Evolutionary conservation across 2,329 filamentous ascomycete species (phyloP), one percentile per base, ranked within the genome.

Genomic region (Alternaria novae-zelandiae): DNA sequence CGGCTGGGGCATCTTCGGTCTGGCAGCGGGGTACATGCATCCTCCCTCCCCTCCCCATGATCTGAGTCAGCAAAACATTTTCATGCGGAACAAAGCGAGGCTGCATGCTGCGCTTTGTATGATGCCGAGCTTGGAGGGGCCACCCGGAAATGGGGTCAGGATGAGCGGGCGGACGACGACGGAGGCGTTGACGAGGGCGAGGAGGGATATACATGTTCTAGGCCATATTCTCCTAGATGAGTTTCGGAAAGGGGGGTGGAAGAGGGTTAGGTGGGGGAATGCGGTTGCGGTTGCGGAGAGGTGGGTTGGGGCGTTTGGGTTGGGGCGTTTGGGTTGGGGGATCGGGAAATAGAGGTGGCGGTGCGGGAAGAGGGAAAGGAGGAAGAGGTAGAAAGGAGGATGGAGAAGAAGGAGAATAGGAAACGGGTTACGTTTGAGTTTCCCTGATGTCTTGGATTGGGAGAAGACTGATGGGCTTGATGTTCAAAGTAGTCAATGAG

Each of bases 1-100:
- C 21, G 69, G 64, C 0, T 74, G 72, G 70, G 70, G 66, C 4
- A 49, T 73, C 1, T 66, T 46, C 6, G 71, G 65, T 6, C 44
- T 74, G 13, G 57, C 65, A 6, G 51, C 70, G 9, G 73, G 72
- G 11, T 70, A 70, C 41, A 59, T 69, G 12, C 57, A 58, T 15
- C 51, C 53, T 26, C 51, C n/a, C 5, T 12, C 8, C 0, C 32
- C 7, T 36, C 36, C 21, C 13, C 41, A 23, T 44, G 15, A 59
- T 28, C 11, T 60, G 32, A 32, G 20, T 45, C 26, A 36, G 21
- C 17, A 43, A 15, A 54, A 60, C 53, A 20, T 51, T 12, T 70
- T 74, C 25, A 30, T 36, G 5, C 25, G 41, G 1, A 57, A 69
- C 15, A 71, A 68, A 36, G n/a, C 32, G 9, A 65, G 70, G 3